phyloP scores from a whole-genome alignment of 2,329 filamentous ascomycete species.

The Arachnopeziza araneosa region DNA sequence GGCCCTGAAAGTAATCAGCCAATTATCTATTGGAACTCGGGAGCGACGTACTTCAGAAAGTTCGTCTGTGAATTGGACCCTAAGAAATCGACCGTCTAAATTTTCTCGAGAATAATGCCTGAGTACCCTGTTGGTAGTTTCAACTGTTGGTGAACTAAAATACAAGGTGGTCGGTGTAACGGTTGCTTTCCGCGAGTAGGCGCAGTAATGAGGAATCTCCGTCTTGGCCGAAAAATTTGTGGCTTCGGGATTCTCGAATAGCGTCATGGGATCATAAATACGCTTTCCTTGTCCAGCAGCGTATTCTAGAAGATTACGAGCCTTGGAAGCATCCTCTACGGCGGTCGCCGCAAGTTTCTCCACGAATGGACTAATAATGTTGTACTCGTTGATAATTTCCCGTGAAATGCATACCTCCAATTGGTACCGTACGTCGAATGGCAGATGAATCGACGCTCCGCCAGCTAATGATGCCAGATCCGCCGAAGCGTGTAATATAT shows the following conservation, averaged over 20 bases:
- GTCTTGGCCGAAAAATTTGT: conserved; percentile 41
- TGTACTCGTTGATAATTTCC: conserved; percentile 70
- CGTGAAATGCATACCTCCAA: conserved; percentile 90
- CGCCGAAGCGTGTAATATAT: conserved; percentile 8
- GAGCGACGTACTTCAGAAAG: conserved; percentile 32
- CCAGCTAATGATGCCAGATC: conserved; percentile 17
- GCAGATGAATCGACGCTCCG: conserved; percentile 38
- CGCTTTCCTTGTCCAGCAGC: conserved; percentile 58
- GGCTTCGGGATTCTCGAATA: conserved; percentile 56
- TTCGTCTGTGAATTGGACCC: conserved; percentile 88
- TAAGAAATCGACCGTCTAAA: conserved; percentile 71
- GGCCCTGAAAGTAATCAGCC: conserved; percentile 40
- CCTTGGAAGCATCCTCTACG: conserved; percentile 39
- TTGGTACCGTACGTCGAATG: conserved; percentile 78
- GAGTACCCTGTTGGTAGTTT: conserved; percentile 83
- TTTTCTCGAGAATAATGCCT: conserved; percentile 58
- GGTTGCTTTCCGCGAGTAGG: conserved; percentile 67
- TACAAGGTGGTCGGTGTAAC: conserved; percentile 82
- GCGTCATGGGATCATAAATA: conserved; percentile 63
- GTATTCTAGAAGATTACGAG: conserved; percentile 66
- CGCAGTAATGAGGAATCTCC: conserved; percentile 65
- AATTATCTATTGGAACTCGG: neutral
- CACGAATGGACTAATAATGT: conserved; percentile 63
- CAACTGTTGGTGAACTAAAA: conserved; percentile 70
- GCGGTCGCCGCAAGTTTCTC: conserved; percentile 49